Conservation (phyloP, 140 eudicot species). For the Cichorium intybus region DNA sequence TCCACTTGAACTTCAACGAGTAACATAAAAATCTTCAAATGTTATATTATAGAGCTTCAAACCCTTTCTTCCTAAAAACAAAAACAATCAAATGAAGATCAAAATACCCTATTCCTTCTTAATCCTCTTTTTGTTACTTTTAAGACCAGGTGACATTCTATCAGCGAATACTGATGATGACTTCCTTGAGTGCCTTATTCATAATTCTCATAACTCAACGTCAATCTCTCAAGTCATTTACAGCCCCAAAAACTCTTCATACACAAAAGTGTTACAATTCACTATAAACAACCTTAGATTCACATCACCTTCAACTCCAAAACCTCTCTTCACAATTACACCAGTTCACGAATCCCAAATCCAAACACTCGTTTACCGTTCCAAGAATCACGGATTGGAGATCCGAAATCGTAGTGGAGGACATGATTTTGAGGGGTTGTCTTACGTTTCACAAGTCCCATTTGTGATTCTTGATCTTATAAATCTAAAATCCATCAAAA, state of each 20-base stretch:
- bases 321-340: constrained; percentile 24
- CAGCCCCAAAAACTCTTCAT: constrained; percentile 31
- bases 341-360: constrained; percentile 32
- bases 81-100: constrained; percentile 10
- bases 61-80: not conserved
- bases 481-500: constrained; percentile 23
- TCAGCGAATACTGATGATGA: constrained; percentile 5
- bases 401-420: constrained; percentile 35
- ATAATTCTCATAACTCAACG: constrained; percentile 11
- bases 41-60: not conserved
- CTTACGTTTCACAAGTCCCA: constrained; percentile 27
- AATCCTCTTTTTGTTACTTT: constrained; percentile 8
- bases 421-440: constrained; percentile 37
- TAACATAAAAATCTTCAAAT: constrained; percentile 3
- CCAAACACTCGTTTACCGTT: constrained; percentile 26
- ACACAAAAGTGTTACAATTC: constrained; percentile 23
- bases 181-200: constrained; percentile 21
- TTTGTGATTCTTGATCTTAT: constrained; percentile 31
- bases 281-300: constrained; percentile 32
- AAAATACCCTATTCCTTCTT: constrained; percentile 17
- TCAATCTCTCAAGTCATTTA: constrained; percentile 25
- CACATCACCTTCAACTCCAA: constrained; percentile 28
- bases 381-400: constrained; percentile 23
- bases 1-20: constrained; percentile 23
- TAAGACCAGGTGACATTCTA: not conserved